These are phyloP conservation scores for Huntiella savannae DNA, from an alignment of 2,329 filamentous ascomycete genomes.

Conservation along the genomic window DNA sequence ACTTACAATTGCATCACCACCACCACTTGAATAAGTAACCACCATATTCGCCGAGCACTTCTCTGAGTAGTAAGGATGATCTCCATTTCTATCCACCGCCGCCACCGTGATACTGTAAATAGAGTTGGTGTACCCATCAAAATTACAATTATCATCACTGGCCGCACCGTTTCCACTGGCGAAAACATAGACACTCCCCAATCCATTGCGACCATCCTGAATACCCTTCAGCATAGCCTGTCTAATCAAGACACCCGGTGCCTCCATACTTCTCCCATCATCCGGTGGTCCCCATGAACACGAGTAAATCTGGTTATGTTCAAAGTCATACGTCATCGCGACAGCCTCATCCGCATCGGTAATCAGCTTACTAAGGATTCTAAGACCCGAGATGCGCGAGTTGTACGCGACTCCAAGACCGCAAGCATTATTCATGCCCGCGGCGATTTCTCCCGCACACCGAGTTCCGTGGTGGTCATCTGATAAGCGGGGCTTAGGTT, in stretches of 20 bases:
- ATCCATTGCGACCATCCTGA: slow-evolving; percentile 65
- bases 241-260: slow-evolving; percentile 70
- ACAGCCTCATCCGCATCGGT: slow-evolving; percentile 81
- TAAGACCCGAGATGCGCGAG: slow-evolving; percentile 72
- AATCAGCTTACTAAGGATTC: slow-evolving; percentile 81
- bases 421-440: slow-evolving; percentile 80
- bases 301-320: slow-evolving; percentile 91
- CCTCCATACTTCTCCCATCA: slow-evolving; percentile 86
- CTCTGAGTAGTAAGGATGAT: slow-evolving; percentile 93
- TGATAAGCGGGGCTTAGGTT: slow-evolving; percentile 62
- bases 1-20: slow-evolving; percentile 59
- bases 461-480: slow-evolving; percentile 87
- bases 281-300: slow-evolving; percentile 97
- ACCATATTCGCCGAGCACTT: slow-evolving; percentile 88
- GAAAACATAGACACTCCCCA: slow-evolving; percentile 89
- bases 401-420: slow-evolving; percentile 93
- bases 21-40: slow-evolving; percentile 89
- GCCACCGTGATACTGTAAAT: slow-evolving; percentile 98
- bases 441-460: slow-evolving; percentile 85
- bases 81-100: slow-evolving; percentile 67
- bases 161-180: slow-evolving; percentile 85
- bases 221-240: slow-evolving; percentile 82
- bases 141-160: slow-evolving; percentile 91
- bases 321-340: slow-evolving; percentile 79
- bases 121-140: slow-evolving; percentile 97